Conservation (phyloP, 306 rosid species). For the Quercus bicolor region DNA sequence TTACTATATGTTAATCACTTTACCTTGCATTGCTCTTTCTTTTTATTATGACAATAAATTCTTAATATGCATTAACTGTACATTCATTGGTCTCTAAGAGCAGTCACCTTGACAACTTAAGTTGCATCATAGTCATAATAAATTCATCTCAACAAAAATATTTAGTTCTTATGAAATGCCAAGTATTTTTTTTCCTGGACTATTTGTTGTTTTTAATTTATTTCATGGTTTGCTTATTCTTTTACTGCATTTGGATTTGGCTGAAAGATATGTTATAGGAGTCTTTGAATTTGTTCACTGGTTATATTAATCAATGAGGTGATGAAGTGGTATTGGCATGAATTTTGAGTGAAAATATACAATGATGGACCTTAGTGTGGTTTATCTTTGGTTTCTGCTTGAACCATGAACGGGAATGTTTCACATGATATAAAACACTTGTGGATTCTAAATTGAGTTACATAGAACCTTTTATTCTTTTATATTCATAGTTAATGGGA, state of each 20-base stretch:
- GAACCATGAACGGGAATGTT: neutral
- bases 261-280: neutral
- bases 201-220: neutral
- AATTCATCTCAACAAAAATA: neutral
- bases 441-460: neutral
- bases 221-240: neutral
- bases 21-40: no score
- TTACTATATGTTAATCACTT: no score
- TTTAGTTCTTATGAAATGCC: neutral
- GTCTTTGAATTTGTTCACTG: neutral
- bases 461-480: neutral
- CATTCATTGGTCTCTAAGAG: no score
- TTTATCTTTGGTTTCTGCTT: neutral
- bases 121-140: neutral
- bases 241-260: neutral
- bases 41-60: no score
- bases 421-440: neutral
- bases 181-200: neutral
- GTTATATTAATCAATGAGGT: neutral
- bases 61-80: no score
- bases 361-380: neutral
- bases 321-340: neutral
- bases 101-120: neutral
- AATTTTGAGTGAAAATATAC: neutral
- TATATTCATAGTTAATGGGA: neutral